A percentile compares a stretch with the other conserved stretches of the same genome.
Evolutionary conservation across 202 grass and related monocot genomes (phyloP).

Genomic region (Brachypodium distachyon): DNA sequence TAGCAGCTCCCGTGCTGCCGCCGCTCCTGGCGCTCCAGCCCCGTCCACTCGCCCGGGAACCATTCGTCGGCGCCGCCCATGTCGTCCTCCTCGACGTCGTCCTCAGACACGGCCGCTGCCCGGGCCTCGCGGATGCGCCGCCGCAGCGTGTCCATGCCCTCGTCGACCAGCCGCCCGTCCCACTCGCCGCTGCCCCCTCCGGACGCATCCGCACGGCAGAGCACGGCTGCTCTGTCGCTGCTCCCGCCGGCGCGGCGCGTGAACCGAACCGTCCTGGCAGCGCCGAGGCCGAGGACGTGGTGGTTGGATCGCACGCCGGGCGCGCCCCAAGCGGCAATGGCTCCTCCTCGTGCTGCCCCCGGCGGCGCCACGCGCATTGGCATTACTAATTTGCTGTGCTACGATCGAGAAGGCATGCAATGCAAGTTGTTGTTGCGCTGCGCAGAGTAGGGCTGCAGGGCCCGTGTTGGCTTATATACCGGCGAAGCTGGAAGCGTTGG

Average conservation of each 20-base stretch:
- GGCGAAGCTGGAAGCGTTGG: neutral
- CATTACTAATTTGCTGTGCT: too few species aligned
- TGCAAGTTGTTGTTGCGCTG: too few species aligned
- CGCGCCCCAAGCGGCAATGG: neutral
- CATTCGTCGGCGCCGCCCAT: neutral
- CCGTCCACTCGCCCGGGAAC: constrained; percentile 22
- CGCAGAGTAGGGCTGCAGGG: too few species aligned
- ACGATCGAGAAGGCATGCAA: neutral
- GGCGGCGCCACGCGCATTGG: constrained; percentile 10
- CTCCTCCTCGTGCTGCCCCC: neutral
- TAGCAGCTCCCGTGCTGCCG: constrained; percentile 25
- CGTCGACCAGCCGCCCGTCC: constrained; percentile 36
- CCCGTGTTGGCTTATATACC: neutral
- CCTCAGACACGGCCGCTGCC: neutral
- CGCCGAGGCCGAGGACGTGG: neutral
- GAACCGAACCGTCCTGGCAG: neutral
- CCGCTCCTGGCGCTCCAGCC: constrained; percentile 47
- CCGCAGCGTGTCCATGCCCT: constrained; percentile 50
- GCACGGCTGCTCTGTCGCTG: neutral
- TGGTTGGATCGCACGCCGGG: neutral
- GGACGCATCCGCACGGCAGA: neutral
- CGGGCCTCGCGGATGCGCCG: constrained; percentile 36
- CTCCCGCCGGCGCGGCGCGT: neutral
- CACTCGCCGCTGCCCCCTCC: neutral
- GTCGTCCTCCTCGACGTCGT: neutral